Evolutionary conservation across 2,329 filamentous ascomycete genomes (phyloP), one percentile per base, ranked within the genome.

Genomic region (Pseudogymnoascus sp.): DNA sequence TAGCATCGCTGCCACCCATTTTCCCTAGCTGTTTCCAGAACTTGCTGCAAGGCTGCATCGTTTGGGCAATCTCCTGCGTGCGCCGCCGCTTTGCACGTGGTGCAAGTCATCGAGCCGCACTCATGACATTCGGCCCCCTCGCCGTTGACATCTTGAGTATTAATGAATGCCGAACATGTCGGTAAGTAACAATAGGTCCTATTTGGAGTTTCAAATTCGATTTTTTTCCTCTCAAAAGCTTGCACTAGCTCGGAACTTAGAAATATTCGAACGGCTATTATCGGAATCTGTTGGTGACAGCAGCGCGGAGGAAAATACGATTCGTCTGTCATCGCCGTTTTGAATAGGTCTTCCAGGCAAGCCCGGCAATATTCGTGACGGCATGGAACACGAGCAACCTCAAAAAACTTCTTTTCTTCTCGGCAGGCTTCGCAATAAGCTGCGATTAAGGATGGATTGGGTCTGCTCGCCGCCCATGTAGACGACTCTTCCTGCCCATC

Each of bases 291-390:
- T 25, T 77, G 66, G 0, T 66, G 63, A 67, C 82, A 85, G 70
- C 83, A 86, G 2, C 76, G 74, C 0, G 83, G 82, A 0, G 83
- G 84, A 62, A 83, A 86, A 0, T 82, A 67, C 0, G 76, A 73
- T 62, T 85, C 80, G 64, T 84, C 80, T 0, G 63, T 71, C 22
- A 81, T 73, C 0, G 80, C 74, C 0, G 68, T 62, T 1, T 64
- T 16, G 67, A 85, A 82, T 0, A 84, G 74, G 0, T 64, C 63
- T 2, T 67, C 67, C 0, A 86, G 66, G 66, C 84, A 86, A 0
- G 64, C 65, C 0, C 69, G 68, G 66, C 83, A 87, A 69, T 84
- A 86, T 2, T 76, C 67, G 64, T 86, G 80, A 0, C 69, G 7
- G 69, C 82, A 75, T 28, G 77, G 71, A 65, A 70, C 66, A 33